A percentile compares a stretch with the other conserved stretches of the same genome.
phyloP scores from a whole-genome alignment of 2,329 filamentous ascomycete genomes.

The Xylariaceae sp. region DNA sequence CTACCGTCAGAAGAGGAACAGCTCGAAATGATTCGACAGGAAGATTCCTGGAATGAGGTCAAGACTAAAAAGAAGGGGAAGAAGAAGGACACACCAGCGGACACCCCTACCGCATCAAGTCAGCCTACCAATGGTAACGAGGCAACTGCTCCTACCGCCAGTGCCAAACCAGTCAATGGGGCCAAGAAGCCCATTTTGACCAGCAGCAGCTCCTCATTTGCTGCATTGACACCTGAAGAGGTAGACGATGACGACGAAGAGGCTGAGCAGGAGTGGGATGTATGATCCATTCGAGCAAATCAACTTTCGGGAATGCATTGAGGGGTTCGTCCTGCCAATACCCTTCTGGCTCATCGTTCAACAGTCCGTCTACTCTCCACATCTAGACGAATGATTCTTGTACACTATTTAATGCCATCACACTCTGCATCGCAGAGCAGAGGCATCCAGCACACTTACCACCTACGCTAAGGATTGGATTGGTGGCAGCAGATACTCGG shows the following conservation, averaged over 20 bases:
- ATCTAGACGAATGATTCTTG: slow-evolving; percentile 32
- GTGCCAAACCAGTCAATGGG: slow-evolving; percentile 34
- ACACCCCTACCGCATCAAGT: slow-evolving; percentile 36
- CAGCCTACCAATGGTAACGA: slow-evolving; percentile 29
- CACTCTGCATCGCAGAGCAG: slow-evolving; percentile 23
- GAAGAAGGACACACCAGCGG: slow-evolving; percentile 50
- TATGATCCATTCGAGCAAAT: slow-evolving; percentile 33
- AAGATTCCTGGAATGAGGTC: slow-evolving; percentile 64
- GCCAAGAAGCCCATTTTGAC: slow-evolving; percentile 39
- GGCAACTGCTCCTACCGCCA: slow-evolving; percentile 23
- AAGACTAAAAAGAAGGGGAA: slow-evolving; percentile 50
- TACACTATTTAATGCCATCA: slow-evolving; percentile 32
- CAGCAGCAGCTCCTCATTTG: slow-evolving; percentile 43
- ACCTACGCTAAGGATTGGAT: slow-evolving; percentile 34
- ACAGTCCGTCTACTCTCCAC: slow-evolving; percentile 17
- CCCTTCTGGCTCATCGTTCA: not conserved
- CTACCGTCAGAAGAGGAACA: slow-evolving; percentile 68
- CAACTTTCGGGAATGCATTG: not conserved
- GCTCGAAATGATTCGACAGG: slow-evolving; percentile 61
- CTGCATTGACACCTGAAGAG: slow-evolving; percentile 42
- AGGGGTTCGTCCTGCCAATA: slow-evolving; percentile 14
- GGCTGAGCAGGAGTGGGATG: slow-evolving; percentile 44
- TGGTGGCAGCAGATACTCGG: slow-evolving; percentile 26
- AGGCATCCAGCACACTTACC: slow-evolving; percentile 26
- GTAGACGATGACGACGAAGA: slow-evolving; percentile 41